Conservation (phyloP, 208 protist genomes). For the Leishmania gerbilli region DNA sequence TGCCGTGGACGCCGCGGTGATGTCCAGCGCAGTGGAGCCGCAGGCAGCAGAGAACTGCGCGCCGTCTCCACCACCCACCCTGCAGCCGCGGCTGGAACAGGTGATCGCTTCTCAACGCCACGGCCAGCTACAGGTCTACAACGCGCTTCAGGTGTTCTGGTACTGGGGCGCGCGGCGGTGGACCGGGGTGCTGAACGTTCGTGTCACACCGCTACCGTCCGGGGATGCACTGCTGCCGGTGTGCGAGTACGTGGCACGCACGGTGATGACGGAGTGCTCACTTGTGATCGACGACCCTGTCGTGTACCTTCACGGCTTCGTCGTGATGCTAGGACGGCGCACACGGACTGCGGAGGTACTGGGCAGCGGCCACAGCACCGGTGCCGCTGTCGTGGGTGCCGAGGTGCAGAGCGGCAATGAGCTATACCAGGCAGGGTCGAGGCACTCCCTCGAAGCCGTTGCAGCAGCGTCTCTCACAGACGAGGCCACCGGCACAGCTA, state of each 20-base stretch:
- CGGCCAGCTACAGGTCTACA: slow-evolving; percentile 21
- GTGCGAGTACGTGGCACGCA: slow-evolving; percentile 35
- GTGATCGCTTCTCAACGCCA: slow-evolving; percentile 17
- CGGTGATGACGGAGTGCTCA: slow-evolving; percentile 29
- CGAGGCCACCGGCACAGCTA: neutral
- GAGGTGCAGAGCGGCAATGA: neutral
- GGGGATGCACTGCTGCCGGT: slow-evolving; percentile 23
- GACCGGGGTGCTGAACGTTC: slow-evolving; percentile 32
- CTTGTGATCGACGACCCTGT: slow-evolving; percentile 33
- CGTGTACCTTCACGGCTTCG: slow-evolving; percentile 30
- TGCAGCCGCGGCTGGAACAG: neutral
- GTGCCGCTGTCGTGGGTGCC: too few relatives aligned
- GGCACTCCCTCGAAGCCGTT: neutral
- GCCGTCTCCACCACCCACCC: neutral
- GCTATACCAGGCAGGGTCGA: neutral
- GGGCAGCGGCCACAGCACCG: neutral
- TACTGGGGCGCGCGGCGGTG: slow-evolving; percentile 34
- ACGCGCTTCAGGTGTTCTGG: slow-evolving; percentile 31
- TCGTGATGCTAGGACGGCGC: slow-evolving; percentile 32
- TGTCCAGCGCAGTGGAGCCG: neutral
- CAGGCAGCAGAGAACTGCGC: neutral
- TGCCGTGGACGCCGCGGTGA: neutral
- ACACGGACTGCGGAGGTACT: slow-evolving; percentile 14
- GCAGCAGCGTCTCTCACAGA: slow-evolving; percentile 1
- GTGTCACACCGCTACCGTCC: slow-evolving; percentile 19